A percentile compares a stretch with the other conserved stretches of the same genome.
These are phyloP conservation scores for Raphanus sativus DNA, from an alignment of 345 rosid species.

Conservation along the genomic window DNA sequence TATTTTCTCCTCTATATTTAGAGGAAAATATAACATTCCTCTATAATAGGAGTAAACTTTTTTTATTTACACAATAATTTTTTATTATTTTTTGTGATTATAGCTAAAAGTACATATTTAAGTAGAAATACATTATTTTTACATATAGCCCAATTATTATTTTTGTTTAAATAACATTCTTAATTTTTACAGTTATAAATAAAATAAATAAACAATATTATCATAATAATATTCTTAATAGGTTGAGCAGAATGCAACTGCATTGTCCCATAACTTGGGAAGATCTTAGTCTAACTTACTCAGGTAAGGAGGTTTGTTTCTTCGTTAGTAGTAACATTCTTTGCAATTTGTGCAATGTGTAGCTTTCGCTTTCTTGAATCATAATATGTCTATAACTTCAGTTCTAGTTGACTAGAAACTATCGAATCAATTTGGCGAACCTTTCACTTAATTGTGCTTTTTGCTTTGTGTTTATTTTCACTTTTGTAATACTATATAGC, in stretches of 20 bases:
- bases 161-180: no score
- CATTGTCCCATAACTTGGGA: not conserved
- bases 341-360: conserved; percentile 14
- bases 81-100: no score
- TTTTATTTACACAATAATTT: no score
- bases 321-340: not conserved
- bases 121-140: no score
- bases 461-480: not conserved
- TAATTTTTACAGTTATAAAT: no score
- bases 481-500: not conserved
- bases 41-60: no score
- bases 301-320: not conserved
- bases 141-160: no score
- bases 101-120: no score
- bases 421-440: not conserved
- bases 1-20: no score
- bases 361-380: conserved; percentile 6
- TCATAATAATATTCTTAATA: not conserved
- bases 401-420: not conserved
- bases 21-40: no score
- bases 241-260: not conserved
- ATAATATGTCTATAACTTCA: not conserved
- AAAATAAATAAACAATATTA: no score
- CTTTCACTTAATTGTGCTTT: not conserved
- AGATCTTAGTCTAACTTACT: not conserved